phyloP scores from a whole-genome alignment of 129 eudicot genomes.

The Cynara cardunculus region DNA sequence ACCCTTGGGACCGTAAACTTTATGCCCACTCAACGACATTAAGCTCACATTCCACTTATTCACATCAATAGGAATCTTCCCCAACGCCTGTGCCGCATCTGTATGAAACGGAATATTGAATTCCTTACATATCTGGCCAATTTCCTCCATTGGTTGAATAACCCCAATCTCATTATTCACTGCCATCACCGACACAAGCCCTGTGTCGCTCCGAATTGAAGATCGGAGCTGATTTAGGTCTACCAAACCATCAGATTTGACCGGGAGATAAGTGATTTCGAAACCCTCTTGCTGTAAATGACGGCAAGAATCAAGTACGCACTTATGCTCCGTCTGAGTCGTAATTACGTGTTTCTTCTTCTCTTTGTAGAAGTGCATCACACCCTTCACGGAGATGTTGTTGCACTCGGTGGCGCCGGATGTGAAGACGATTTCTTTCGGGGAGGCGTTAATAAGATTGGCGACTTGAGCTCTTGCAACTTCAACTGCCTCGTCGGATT shows the following conservation, averaged over 20 bases:
- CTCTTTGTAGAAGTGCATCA: constrained; percentile 69
- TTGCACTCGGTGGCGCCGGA: constrained; percentile 98
- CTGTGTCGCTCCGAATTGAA: constrained; percentile 70
- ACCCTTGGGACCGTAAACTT: constrained; percentile 88
- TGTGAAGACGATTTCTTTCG: constrained; percentile 85
- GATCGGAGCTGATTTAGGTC: constrained; percentile 51
- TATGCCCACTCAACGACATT: constrained; percentile 97
- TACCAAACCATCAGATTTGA: constrained; percentile 64
- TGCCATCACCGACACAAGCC: constrained; percentile 83
- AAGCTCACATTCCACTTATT: constrained; percentile 86
- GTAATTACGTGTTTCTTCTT: constrained; percentile 88
- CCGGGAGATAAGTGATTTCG: constrained; percentile 85
- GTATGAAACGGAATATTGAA: constrained; percentile 72
- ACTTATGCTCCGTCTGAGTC: constrained; percentile 94
- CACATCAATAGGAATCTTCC: constrained; percentile 82
- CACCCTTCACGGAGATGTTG: constrained; percentile 85
- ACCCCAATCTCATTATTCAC: constrained; percentile 98
- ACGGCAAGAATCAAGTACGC: constrained; percentile 90
- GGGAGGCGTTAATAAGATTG: constrained; percentile 64
- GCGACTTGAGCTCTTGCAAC: constrained; percentile 68
- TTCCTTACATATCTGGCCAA: constrained; percentile 84
- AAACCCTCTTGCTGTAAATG: constrained; percentile 91
- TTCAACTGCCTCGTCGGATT: constrained; percentile 90
- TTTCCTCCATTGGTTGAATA: constrained; percentile 90
- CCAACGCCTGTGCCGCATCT: constrained; percentile 94